Conservation (phyloP, 768 basidiomycete genomes). For the Trametes maxima region DNA sequence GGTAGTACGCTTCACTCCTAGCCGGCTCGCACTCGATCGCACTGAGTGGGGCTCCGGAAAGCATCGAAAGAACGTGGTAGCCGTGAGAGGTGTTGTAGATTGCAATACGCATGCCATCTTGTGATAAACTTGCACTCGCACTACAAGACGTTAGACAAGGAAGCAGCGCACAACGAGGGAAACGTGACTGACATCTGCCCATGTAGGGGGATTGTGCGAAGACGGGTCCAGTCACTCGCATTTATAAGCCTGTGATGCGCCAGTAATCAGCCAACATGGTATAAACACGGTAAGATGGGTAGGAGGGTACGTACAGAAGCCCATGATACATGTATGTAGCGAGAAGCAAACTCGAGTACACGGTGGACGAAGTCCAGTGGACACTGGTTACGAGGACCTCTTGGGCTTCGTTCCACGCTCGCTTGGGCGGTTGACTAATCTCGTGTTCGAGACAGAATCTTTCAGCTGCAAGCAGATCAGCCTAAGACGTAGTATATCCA, state of each 20-base stretch:
- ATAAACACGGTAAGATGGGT: not conserved
- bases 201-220: not conserved
- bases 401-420: not conserved
- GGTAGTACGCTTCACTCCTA: not conserved
- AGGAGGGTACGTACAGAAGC: not conserved
- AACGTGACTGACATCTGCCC: not conserved
- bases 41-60: not conserved
- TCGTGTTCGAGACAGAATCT: not conserved
- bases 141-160: not conserved
- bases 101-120: not conserved
- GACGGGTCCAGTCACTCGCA: not conserved
- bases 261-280: not conserved
- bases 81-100: constrained; percentile 4
- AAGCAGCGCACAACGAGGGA: too few relatives aligned
- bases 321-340: constrained; percentile 5
- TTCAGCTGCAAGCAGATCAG: not conserved
- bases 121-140: constrained; percentile 1
- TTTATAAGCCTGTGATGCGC: not conserved
- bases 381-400: not conserved
- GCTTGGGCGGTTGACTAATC: not conserved
- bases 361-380: not conserved
- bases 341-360: not conserved
- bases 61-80: not conserved
- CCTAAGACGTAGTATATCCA: not conserved
- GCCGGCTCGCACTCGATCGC: not conserved